Base-by-base conservation (phyloP, 140 eudicot species). In the Ambrosia hybrid region DNA sequence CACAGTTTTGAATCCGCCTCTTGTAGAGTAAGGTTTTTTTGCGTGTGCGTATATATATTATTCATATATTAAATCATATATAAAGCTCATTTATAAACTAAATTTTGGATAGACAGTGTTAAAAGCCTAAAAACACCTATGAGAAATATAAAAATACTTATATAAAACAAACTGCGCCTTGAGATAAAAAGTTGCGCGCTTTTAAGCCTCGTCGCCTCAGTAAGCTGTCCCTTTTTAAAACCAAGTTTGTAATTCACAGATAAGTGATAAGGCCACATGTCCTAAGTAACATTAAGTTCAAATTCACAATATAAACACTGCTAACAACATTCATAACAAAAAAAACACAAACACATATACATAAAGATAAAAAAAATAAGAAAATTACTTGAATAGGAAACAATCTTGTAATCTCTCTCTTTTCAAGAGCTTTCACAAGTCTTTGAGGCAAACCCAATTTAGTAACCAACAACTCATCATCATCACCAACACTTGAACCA, bases 341-440 rank as follows among this genome's bases (percentile, higher is more conserved):
- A 59, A 0, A 61, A 8, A 60, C 3, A 51, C 0, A 65, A 13
- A 56, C 10, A 53, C 1, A 17, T 39, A 39, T 8, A 39, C 4
- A 58, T 4, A 53, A 37, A 43, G 13, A 10, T 1, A 0, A 36
- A 9, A 46, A 45, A 46, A 39, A 26, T 12, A 39, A 65, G 17
- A 69, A 2, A 51, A 72, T 26, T 79, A 93, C 98, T 77, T 93
- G 98, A 68, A 93, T 93, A 5, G 98, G 98, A 57, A 93, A 93
- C 65, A 93, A 91, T 9, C 82, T 71, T 2, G 91, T 80, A 85
- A 93, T 93, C 69, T 88, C 98, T 45, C 98, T 85, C 15, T 73
- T 79, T 57, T 79, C 85, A 36, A 93, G 93, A 45, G 84, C 26
- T 52, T 89, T 85, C 1, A 90, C 97, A 48, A 93, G 91, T 76